Evolutionary conservation across 164 flowering plant genomes (phyloP).

Genomic region (Dillenia turbinata): DNA sequence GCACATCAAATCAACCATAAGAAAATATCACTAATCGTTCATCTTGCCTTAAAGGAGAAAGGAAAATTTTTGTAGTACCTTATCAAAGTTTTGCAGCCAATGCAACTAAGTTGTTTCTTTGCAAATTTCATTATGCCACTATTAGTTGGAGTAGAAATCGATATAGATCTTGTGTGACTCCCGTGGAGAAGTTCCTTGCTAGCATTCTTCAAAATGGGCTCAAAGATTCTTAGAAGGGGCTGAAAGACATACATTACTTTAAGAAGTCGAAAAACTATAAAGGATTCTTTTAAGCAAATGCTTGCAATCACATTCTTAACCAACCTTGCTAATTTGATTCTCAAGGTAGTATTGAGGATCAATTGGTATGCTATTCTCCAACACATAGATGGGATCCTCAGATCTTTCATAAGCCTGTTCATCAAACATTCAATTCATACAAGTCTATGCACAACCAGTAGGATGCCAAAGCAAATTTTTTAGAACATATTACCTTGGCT

Average conservation of each 20-base stretch:
- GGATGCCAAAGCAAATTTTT: background rate
- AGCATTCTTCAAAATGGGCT: slow-evolving; percentile 95
- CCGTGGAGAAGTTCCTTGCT: slow-evolving; percentile 91
- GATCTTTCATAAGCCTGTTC: slow-evolving; percentile 94
- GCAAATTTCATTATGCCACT: slow-evolving; percentile 97
- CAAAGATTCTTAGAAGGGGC: slow-evolving; percentile 94
- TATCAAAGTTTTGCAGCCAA: slow-evolving; percentile 87
- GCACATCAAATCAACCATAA: background rate
- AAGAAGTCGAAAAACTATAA: background rate
- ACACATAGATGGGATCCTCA: slow-evolving; percentile 96
- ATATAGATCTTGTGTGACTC: slow-evolving; percentile 88
- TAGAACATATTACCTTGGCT: slow-evolving; percentile 70
- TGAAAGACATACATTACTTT: slow-evolving; percentile 22
- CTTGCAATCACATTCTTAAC: slow-evolving; percentile 4
- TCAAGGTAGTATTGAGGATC: slow-evolving; percentile 92
- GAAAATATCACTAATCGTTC: background rate
- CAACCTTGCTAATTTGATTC: slow-evolving; percentile 91
- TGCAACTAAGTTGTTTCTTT: slow-evolving; percentile 81
- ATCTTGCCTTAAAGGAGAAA: background rate
- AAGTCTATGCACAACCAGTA: background rate
- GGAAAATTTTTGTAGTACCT: slow-evolving; percentile 35
- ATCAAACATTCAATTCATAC: slow-evolving; percentile 6
- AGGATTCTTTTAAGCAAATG: background rate
- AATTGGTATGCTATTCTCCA: slow-evolving; percentile 94
- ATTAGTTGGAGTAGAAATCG: slow-evolving; percentile 89